These are phyloP conservation scores for Zizania palustris DNA, from an alignment of 202 grass and related monocot genomes.

Conservation along the genomic window DNA sequence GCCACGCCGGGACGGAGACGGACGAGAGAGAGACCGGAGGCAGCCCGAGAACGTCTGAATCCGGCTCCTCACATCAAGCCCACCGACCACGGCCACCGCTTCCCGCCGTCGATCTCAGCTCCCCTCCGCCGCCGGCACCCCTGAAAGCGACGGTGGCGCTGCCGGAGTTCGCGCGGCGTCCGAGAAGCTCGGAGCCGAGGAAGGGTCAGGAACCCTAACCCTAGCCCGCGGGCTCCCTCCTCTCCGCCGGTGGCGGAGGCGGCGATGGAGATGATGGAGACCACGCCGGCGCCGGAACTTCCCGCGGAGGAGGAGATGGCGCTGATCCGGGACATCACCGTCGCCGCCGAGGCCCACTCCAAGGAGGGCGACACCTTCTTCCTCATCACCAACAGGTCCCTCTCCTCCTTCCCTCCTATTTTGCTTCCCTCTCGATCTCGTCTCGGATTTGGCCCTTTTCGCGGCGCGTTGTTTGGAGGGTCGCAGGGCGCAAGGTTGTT, in stretches of 20 bases:
- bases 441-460: constrained; percentile 15
- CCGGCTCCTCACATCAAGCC: neutral
- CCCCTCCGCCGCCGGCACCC: neutral
- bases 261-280: constrained; percentile 42
- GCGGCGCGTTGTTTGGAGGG: neutral
- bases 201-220: constrained; percentile 37
- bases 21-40: too few relatives aligned
- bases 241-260: neutral
- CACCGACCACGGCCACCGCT: neutral
- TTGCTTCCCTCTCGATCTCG: constrained; percentile 24
- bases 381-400: constrained; percentile 83
- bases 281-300: constrained; percentile 48
- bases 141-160: neutral
- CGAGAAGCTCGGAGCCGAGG: constrained; percentile 2
- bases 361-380: constrained; percentile 96
- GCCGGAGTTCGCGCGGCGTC: neutral
- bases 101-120: neutral
- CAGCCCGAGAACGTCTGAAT: too few relatives aligned
- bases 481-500: neutral
- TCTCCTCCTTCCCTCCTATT: neutral
- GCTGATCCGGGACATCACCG: constrained; percentile 85
- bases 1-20: too few relatives aligned
- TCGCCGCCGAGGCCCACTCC: constrained; percentile 73
- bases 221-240: constrained; percentile 8
- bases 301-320: constrained; percentile 71